These are phyloP conservation scores for Blastocystis sp. DNA, from an alignment of 352 stramenopile genomes.

Conservation along the genomic window DNA sequence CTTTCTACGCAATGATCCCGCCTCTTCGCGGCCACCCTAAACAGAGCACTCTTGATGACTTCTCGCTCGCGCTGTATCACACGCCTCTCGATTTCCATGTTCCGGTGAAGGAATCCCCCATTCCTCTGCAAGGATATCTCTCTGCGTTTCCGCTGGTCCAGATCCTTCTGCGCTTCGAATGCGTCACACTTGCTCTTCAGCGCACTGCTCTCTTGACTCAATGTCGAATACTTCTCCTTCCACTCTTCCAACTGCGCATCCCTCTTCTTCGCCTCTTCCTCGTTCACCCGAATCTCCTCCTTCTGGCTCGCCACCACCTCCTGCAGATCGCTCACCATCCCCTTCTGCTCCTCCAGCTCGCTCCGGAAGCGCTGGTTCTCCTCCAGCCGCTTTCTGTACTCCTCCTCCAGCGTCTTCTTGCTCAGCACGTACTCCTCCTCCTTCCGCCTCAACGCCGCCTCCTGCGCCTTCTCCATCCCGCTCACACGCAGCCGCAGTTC, in stretches of 20 bases:
- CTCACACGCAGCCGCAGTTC: conserved; percentile 2
- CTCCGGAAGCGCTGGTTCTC: conserved; percentile 8
- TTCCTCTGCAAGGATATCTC: conserved; percentile 8
- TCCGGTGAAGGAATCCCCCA: neutral
- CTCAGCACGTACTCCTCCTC: conserved; percentile 37
- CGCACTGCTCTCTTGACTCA: neutral
- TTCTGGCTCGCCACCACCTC: conserved; percentile 45
- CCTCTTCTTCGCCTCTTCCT: neutral
- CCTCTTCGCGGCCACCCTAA: neutral
- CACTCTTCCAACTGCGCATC: neutral
- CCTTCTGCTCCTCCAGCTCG: neutral
- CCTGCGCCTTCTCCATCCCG: neutral
- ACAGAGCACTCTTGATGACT: conserved; percentile 16
- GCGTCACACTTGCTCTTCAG: conserved; percentile 31
- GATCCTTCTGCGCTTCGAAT: conserved; percentile 5
- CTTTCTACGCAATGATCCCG: neutral
- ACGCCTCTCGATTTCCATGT: conserved; percentile 39
- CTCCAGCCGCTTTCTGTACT: conserved; percentile 8
- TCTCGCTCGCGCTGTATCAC: conserved; percentile 49
- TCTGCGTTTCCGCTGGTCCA: conserved; percentile 21
- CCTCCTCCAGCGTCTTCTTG: conserved; percentile 42
- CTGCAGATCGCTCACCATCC: conserved; percentile 2
- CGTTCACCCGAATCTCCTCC: neutral
- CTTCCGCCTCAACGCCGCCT: conserved; percentile 18
- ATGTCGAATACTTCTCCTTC: neutral